Evolutionary conservation across 108 stramenopile genomes (phyloP).

Genomic region (Hondaea fermentalgiana): DNA sequence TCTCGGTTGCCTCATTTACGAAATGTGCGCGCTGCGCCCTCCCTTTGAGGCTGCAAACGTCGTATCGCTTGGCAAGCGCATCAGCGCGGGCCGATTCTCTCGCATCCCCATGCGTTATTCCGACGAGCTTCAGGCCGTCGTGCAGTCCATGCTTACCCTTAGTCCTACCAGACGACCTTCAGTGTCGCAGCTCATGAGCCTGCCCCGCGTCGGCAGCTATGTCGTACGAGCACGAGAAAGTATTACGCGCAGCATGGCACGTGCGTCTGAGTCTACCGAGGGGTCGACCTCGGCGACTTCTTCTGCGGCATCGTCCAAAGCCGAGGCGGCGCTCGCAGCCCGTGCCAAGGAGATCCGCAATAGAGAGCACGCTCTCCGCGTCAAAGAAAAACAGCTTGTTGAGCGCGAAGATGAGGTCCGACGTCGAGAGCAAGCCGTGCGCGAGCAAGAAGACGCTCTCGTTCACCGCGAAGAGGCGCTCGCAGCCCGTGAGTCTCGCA

Average conservation of each 20-base stretch:
- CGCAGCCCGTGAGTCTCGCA: background rate
- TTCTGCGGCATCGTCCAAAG: no score
- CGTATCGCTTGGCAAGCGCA: constrained; percentile 49
- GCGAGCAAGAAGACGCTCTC: background rate
- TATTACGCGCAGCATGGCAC: background rate
- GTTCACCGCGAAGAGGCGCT: background rate
- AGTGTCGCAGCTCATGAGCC: constrained; percentile 16
- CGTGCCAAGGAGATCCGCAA: background rate
- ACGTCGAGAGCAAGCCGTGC: background rate
- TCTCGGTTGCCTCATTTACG: constrained; percentile 34
- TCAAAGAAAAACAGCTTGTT: background rate
- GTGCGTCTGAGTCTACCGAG: background rate
- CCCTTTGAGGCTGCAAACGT: constrained; percentile 55
- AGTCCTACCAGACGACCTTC: constrained; percentile 15
- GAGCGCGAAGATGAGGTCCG: background rate
- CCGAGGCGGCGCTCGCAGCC: no score
- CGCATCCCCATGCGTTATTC: constrained; percentile 38
- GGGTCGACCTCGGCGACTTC: no score
- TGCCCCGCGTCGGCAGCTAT: background rate
- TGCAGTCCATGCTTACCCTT: constrained; percentile 30
- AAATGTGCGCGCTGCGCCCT: constrained; percentile 35
- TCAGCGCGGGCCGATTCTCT: constrained; percentile 43
- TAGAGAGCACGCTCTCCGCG: background rate
- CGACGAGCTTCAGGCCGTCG: constrained; percentile 29
- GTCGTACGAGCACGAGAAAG: background rate